A percentile compares a stretch with the other conserved stretches of the same genome.
phyloP scores from a whole-genome alignment of 768 basidiomycete species.

The Pholiota microspora region DNA sequence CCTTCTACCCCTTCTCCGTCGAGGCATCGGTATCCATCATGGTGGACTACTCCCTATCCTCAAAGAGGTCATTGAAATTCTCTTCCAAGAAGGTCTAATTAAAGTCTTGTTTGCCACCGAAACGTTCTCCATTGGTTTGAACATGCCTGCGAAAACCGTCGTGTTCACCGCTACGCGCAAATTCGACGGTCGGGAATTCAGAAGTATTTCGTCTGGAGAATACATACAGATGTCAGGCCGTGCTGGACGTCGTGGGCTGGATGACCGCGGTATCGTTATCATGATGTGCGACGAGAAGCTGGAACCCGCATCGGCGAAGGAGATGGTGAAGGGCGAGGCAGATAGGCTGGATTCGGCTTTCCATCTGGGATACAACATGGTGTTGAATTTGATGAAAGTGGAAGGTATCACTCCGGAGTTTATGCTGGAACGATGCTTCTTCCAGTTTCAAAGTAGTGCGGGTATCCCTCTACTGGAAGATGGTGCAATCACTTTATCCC shows the following conservation, averaged over 20 bases:
- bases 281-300: constrained; percentile 99
- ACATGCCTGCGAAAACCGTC: constrained; percentile 99
- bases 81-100: constrained; percentile 97
- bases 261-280: constrained; percentile 98
- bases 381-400: constrained; percentile 96
- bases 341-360: constrained; percentile 97
- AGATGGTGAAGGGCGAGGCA: constrained; percentile 98
- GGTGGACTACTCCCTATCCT: constrained; percentile 95
- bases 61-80: constrained; percentile 98
- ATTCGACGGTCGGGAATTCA: constrained; percentile 94
- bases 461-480: constrained; percentile 85
- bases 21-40: constrained; percentile 98
- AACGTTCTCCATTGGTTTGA: constrained; percentile 96
- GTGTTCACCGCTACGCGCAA: constrained; percentile 96
- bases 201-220: constrained; percentile 91
- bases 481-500: constrained; percentile 44
- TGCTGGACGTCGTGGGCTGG: constrained; percentile 93
- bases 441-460: constrained; percentile 95
- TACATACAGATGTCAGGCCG: constrained; percentile 99
- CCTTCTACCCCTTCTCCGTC: constrained; percentile 86
- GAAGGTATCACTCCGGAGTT: constrained; percentile 98
- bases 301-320: constrained; percentile 87
- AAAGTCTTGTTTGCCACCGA: constrained; percentile 99
- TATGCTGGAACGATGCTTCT: constrained; percentile 97
- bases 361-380: constrained; percentile 99